Evolutionary conservation across 2,329 filamentous ascomycete species (phyloP).

Genomic region (Trematosphaeria pertusa): DNA sequence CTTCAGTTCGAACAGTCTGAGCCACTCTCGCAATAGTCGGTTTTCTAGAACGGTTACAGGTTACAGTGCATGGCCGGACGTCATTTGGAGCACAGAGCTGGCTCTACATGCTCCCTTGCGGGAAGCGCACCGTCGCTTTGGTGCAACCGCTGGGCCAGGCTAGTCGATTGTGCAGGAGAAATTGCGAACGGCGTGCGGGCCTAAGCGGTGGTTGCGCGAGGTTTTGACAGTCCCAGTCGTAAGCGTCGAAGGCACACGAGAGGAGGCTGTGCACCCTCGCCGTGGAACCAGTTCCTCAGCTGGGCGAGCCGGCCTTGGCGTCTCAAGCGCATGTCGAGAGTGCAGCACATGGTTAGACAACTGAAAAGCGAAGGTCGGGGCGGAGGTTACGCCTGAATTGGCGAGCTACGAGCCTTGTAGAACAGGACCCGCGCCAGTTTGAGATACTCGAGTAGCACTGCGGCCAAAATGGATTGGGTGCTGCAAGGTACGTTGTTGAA

Average conservation of each 20-base stretch:
- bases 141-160: constrained; percentile 28
- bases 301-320: constrained; percentile 18
- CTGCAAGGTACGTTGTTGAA: constrained; percentile 46
- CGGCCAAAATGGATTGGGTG: constrained; percentile 27
- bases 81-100: constrained; percentile 21
- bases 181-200: constrained; percentile 11
- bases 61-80: constrained; percentile 37
- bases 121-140: constrained; percentile 24
- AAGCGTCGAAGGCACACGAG: constrained; percentile 10
- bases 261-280: constrained; percentile 29
- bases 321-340: constrained; percentile 8
- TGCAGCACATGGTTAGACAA: constrained; percentile 12
- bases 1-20: constrained; percentile 22
- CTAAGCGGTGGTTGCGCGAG: constrained; percentile 16
- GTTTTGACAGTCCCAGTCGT: constrained; percentile 11
- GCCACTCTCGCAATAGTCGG: constrained; percentile 22
- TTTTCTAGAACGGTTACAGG: constrained; percentile 42
- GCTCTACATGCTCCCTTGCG: constrained; percentile 16
- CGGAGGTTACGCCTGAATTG: constrained; percentile 30
- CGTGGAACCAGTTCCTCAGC: constrained; percentile 28
- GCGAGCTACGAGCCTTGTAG: constrained; percentile 28
- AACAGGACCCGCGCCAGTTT: constrained; percentile 32
- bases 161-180: constrained; percentile 14
- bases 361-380: constrained; percentile 14
- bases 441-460: constrained; percentile 36